These are phyloP conservation scores for Exophiala alcalophila DNA, from an alignment of 2,329 filamentous ascomycete genomes.

Conservation along the genomic window DNA sequence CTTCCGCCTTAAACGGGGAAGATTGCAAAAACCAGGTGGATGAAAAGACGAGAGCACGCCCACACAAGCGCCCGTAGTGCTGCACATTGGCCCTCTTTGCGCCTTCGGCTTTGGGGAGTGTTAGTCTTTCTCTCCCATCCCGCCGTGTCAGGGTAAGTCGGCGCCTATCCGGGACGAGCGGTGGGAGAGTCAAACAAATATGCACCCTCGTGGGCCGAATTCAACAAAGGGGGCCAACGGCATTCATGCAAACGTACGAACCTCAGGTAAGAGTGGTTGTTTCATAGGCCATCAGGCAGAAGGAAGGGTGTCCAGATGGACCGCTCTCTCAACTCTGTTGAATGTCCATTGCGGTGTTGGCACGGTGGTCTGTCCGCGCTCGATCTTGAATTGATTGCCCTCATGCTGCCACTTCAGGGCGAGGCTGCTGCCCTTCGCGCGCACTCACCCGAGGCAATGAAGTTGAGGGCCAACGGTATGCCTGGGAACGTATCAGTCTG, in stretches of 20 bases:
- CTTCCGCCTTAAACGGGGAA: too few species aligned
- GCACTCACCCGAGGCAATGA: slow-evolving; percentile 87
- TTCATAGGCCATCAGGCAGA: slow-evolving; percentile 29
- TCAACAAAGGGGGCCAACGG: slow-evolving; percentile 22
- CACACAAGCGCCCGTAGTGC: slow-evolving; percentile 81
- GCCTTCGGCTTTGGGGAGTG: slow-evolving; percentile 2
- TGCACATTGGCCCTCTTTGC: slow-evolving; percentile 49
- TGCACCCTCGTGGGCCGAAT: slow-evolving; percentile 13
- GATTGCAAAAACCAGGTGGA: slow-evolving; percentile 54
- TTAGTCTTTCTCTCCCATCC: too few species aligned
- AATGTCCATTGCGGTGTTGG: slow-evolving; percentile 33
- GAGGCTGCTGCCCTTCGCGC: slow-evolving; percentile 27
- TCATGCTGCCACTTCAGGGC: slow-evolving; percentile 61
- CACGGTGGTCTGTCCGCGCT: slow-evolving; percentile 1
- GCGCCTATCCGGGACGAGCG: too few species aligned
- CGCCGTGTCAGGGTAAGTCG: too few species aligned
- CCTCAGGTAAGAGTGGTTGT: slow-evolving; percentile 32
- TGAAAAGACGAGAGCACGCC: slow-evolving; percentile 34
- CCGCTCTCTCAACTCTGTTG: too few species aligned
- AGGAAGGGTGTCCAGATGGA: too few species aligned
- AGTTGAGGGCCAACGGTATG: slow-evolving; percentile 78
- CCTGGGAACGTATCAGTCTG: slow-evolving; percentile 50
- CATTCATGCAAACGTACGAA: slow-evolving; percentile 32
- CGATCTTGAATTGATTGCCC: slow-evolving; percentile 6
- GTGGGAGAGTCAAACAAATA: too few species aligned